These are phyloP conservation scores for Cyberlindnera saturnus DNA, from an alignment of 805 yeast species.

Conservation along the genomic window DNA sequence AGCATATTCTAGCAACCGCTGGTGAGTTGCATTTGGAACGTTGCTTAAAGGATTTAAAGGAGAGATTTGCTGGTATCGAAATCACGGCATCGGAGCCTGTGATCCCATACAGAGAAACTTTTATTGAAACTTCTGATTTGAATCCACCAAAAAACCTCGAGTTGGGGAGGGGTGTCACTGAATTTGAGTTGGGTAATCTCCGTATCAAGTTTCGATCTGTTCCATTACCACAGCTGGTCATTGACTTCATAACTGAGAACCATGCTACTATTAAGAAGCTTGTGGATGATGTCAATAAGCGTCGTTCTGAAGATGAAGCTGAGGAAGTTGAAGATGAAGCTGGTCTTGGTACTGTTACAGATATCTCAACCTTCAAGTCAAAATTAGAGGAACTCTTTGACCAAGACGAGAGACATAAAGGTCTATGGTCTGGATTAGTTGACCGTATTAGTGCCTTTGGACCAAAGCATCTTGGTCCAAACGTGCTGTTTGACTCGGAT, in stretches of 20 bases:
- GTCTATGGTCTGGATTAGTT: conserved; percentile 25
- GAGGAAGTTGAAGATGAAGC: conserved; percentile 20
- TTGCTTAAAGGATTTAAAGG: conserved; percentile 84
- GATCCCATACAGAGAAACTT: conserved; percentile 90
- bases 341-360: conserved; percentile 17
- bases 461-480: conserved; percentile 71
- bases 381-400: conserved; percentile 28
- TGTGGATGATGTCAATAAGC: conserved; percentile 18
- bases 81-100: conserved; percentile 85
- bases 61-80: conserved; percentile 88
- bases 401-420: conserved; percentile 20
- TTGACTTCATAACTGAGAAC: conserved; percentile 42
- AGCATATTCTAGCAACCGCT: conserved; percentile 88
- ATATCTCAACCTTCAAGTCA: conserved; percentile 26
- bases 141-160: conserved; percentile 40
- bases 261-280: conserved; percentile 38
- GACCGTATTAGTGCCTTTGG: conserved; percentile 62
- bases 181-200: conserved; percentile 45
- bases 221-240: conserved; percentile 51
- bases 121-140: conserved; percentile 45
- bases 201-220: conserved; percentile 35
- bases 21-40: conserved; percentile 96
- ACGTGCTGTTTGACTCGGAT: conserved; percentile 56
- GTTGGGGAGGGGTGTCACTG: conserved; percentile 44
- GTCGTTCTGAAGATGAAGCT: conserved; percentile 6